Evolutionary conservation across 345 rosid species (phyloP).

Genomic region (Hibiscus mutabilis): DNA sequence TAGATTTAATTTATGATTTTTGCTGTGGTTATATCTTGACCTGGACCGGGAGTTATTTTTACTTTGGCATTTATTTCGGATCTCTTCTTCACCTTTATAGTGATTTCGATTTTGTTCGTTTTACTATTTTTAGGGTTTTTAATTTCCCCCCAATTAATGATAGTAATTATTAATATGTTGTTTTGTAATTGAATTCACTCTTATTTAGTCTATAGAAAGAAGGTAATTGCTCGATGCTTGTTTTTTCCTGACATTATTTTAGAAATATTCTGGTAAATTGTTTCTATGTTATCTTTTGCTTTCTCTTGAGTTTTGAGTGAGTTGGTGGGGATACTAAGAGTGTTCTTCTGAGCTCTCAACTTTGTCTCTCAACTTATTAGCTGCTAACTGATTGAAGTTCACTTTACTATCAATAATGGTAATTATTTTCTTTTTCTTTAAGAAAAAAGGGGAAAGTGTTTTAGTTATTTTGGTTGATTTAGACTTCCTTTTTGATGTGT

Average conservation of each 20-base stretch:
- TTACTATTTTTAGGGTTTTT: conserved; percentile 29
- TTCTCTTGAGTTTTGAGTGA: background rate
- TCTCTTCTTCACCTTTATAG: conserved; percentile 29
- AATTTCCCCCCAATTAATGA: background rate
- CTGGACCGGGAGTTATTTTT: conserved; percentile 11
- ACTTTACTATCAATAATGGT: background rate
- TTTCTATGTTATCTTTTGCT: background rate
- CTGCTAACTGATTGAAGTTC: conserved; percentile 1
- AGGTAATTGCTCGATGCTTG: conserved; percentile 30
- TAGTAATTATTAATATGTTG: background rate
- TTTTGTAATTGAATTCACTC: conserved; percentile 10
- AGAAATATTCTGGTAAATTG: background rate
- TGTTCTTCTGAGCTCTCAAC: background rate
- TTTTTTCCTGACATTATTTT: conserved; percentile 1
- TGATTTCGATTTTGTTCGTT: conserved; percentile 16
- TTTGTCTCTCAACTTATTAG: background rate
- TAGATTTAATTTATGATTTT: conserved; percentile 11
- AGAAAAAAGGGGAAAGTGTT: background rate
- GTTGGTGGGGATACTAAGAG: conserved; percentile 5
- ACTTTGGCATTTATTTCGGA: conserved; percentile 48
- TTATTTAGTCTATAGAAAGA: conserved; percentile 21
- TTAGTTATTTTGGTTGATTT: background rate
- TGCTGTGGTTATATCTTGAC: conserved; percentile 18
- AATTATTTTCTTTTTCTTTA: background rate
- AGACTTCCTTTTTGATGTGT: background rate